These are phyloP conservation scores for Fusarium fracticaudum DNA, from an alignment of 2,329 filamentous ascomycete genomes.

Conservation along the genomic window DNA sequence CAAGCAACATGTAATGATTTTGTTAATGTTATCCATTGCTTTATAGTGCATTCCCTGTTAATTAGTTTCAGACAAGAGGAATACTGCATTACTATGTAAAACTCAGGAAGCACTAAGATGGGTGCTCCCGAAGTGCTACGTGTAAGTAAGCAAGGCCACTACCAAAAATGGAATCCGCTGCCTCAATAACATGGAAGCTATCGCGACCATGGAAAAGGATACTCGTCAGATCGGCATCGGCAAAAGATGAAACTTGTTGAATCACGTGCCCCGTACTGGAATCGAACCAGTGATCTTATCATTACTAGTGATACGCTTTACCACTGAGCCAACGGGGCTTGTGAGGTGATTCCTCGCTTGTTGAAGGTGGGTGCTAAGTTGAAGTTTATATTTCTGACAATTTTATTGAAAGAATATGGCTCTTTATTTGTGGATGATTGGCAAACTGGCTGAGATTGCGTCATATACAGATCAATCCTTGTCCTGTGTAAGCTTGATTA, in stretches of 20 bases:
- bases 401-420: too few species aligned
- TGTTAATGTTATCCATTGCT: not conserved
- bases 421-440: not conserved
- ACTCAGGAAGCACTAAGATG: not conserved
- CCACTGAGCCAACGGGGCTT: conserved; percentile 42
- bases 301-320: conserved; percentile 43
- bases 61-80: not conserved
- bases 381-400: not conserved
- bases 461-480: not conserved
- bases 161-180: not conserved
- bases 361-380: fast-evolving
- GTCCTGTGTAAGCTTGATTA: not conserved
- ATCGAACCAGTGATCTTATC: conserved; percentile 40
- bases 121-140: not conserved
- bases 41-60: not conserved
- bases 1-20: not conserved
- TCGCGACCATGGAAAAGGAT: not conserved
- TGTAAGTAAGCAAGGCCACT: not conserved
- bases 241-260: fast-evolving
- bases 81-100: fast-evolving
- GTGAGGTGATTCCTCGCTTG: conserved; percentile 17
- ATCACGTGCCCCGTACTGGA: conserved; percentile 36
- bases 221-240: too few species aligned
- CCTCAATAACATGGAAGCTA: not conserved
- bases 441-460: not conserved